Evolutionary conservation across 2,329 filamentous ascomycete species (phyloP).

Genomic region (Akanthomyces lecanii): DNA sequence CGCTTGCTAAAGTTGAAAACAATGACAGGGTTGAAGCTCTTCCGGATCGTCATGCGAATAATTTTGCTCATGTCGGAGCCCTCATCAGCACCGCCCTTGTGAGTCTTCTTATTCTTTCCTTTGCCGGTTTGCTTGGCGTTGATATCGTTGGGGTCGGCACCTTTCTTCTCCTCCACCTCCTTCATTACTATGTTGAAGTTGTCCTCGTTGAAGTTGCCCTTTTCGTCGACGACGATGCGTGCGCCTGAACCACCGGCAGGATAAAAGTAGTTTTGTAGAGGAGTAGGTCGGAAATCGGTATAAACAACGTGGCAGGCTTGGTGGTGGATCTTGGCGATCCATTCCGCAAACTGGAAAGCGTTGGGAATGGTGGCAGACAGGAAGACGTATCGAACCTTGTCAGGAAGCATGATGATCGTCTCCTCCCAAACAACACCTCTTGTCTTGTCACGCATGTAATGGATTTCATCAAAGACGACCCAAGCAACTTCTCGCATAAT

Average conservation of each 20-base stretch:
- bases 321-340: slow-evolving; percentile 96
- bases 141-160: slow-evolving; percentile 74
- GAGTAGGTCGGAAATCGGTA: slow-evolving; percentile 95
- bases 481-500: slow-evolving; percentile 99
- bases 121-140: slow-evolving; percentile 78
- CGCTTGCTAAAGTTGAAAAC: slow-evolving; percentile 99
- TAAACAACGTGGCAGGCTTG: slow-evolving; percentile 99
- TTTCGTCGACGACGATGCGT: slow-evolving; percentile 92
- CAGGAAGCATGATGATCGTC: slow-evolving; percentile 93
- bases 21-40: slow-evolving; percentile 95
- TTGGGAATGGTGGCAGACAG: slow-evolving; percentile 97
- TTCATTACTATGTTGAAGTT: slow-evolving; percentile 98
- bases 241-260: slow-evolving; percentile 90
- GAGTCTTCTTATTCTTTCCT: slow-evolving; percentile 86
- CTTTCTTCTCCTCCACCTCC: slow-evolving; percentile 81
- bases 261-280: slow-evolving; percentile 97
- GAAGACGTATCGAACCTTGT: slow-evolving; percentile 99
- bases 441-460: slow-evolving; percentile 93
- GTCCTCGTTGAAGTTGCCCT: slow-evolving; percentile 90
- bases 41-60: slow-evolving; percentile 97
- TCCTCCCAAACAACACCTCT: slow-evolving; percentile 99
- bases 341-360: slow-evolving; percentile 98
- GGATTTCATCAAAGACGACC: slow-evolving; percentile 98
- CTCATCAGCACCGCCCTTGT: slow-evolving; percentile 76
- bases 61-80: slow-evolving; percentile 93